These are phyloP conservation scores for Pleurotus sapidus DNA, from an alignment of 768 basidiomycete genomes.

Conservation along the genomic window DNA sequence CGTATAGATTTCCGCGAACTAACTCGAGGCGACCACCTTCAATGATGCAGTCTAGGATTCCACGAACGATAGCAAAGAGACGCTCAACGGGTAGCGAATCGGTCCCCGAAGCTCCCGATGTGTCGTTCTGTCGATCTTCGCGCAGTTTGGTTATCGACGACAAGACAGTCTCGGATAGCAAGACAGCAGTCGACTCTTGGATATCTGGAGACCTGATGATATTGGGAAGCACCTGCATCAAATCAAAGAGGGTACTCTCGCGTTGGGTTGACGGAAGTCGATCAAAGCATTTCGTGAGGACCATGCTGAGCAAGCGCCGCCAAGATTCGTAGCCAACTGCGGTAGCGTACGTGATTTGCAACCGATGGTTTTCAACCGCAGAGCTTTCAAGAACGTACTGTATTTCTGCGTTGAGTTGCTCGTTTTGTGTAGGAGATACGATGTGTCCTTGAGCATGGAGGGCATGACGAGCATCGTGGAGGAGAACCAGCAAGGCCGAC, in stretches of 20 bases:
- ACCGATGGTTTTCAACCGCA: slow-evolving; percentile 83
- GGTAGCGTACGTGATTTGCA: slow-evolving; percentile 73
- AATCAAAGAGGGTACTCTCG: slow-evolving; percentile 88
- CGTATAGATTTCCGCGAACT: slow-evolving; percentile 94
- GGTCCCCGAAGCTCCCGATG: slow-evolving; percentile 62
- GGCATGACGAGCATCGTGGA: slow-evolving; percentile 55
- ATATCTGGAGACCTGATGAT: slow-evolving; percentile 64
- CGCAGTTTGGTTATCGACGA: slow-evolving; percentile 87
- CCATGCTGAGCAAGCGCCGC: slow-evolving; percentile 81
- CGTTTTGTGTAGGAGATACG: slow-evolving; percentile 56
- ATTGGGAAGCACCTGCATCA: slow-evolving; percentile 77
- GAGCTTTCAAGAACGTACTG: slow-evolving; percentile 80
- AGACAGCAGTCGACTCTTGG: slow-evolving; percentile 70
- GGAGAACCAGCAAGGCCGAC: slow-evolving; percentile 64
- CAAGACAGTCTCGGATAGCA: slow-evolving; percentile 80
- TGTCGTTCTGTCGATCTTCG: slow-evolving; percentile 72
- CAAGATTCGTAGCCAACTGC: slow-evolving; percentile 77
- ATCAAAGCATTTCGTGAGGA: slow-evolving; percentile 82
- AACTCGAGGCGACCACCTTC: slow-evolving; percentile 79
- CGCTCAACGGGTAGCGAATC: slow-evolving; percentile 79
- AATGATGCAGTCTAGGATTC: slow-evolving; percentile 70
- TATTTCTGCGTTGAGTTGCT: slow-evolving; percentile 68
- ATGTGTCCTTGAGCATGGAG: slow-evolving; percentile 69
- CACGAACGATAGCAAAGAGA: slow-evolving; percentile 69
- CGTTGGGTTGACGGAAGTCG: slow-evolving; percentile 78